Base-by-base conservation (phyloP, 129 eudicot species). In the Pseudognaphalium luteoalbum region DNA sequence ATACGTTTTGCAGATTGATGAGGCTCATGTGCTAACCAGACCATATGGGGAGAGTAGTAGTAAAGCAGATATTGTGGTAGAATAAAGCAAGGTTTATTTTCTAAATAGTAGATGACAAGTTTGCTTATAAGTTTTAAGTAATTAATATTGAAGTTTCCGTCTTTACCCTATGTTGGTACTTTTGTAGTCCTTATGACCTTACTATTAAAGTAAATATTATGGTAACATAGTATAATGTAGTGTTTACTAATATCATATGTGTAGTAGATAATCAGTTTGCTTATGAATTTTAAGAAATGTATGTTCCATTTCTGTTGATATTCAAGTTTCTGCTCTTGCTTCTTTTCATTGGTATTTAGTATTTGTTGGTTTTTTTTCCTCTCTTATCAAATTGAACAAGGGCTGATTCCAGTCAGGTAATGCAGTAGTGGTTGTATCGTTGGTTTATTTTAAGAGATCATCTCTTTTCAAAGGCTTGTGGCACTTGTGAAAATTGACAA, bases 1-100 rank as follows among this genome's bases (percentile, higher is more conserved):
- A 0, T 11, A 47, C 14, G 1, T 47, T 47, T 47, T 47, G 83
- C 79, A 80, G 83, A 66, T 66, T 73, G 54, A 8, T 14, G 69
- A 80, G 21, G 78, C 39, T 63, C 33, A 12, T 51, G 41, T 30
- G 61, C 21, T 74, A 59, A 25, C 9, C 28, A 6, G 37, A 50
- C 57, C 21, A 50, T 66, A 47, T 39, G 66, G 71, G 71, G 67
- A 8, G 51, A 44, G 77, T 69, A 30, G 76, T 62, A 61, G 15
- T 22, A 20, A 25, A 63, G 66, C 44, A 52, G 34, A 68, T 37
- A 58, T 39, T 35, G 6, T 39, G 19, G 60, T 74, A 74, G 47
- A 66, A 66, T 34, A 66, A 66, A 66, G 70, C 28, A 66, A 28
- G 16, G 41, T 14, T 63, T 58, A 4, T 1, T 57, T 9, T 25